Conservation (phyloP, 176 grass and related monocot species). For the Leersia perrieri region DNA sequence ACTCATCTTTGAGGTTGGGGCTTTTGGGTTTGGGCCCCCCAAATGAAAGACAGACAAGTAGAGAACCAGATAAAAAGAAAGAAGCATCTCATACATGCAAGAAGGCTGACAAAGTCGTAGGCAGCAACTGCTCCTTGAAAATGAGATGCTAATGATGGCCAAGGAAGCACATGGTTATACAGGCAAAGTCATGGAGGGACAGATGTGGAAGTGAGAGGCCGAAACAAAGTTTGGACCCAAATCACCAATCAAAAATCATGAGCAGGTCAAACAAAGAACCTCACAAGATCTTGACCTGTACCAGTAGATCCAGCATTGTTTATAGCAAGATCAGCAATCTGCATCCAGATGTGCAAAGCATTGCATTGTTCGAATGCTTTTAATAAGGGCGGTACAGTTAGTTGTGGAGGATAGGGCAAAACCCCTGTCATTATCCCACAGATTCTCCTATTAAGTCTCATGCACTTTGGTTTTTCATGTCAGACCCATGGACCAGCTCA, state of each 20-base stretch:
- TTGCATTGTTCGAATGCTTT: background rate
- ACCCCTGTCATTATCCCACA: background rate
- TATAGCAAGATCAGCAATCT: conserved; percentile 7
- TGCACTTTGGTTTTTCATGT: conserved; percentile 28
- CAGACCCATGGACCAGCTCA: conserved; percentile 14
- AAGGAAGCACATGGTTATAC: conserved; percentile 49
- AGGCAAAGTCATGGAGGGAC: background rate
- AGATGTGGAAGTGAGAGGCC: background rate
- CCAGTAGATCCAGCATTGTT: conserved; percentile 33
- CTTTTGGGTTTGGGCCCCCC: background rate
- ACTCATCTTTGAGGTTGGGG: background rate
- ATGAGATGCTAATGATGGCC: conserved; percentile 37
- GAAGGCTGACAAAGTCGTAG: conserved; percentile 46
- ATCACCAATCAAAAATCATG: conserved; percentile 12
- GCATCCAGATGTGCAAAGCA: conserved; percentile 27
- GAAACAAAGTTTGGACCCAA: conserved; percentile 15
- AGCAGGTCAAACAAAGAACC: conserved; percentile 31
- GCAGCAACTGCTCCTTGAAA: conserved; percentile 10
- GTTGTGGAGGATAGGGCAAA: conserved; percentile 29
- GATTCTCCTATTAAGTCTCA: conserved; percentile 6
- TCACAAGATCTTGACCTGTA: conserved; percentile 42
- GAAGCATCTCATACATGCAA: conserved; percentile 29
- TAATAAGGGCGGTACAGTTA: conserved; percentile 3
- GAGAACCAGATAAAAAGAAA: background rate
- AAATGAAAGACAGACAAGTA: conserved; percentile 19